phyloP scores from a whole-genome alignment of 805 yeast species.

The Saturnispora serradocipensis region DNA sequence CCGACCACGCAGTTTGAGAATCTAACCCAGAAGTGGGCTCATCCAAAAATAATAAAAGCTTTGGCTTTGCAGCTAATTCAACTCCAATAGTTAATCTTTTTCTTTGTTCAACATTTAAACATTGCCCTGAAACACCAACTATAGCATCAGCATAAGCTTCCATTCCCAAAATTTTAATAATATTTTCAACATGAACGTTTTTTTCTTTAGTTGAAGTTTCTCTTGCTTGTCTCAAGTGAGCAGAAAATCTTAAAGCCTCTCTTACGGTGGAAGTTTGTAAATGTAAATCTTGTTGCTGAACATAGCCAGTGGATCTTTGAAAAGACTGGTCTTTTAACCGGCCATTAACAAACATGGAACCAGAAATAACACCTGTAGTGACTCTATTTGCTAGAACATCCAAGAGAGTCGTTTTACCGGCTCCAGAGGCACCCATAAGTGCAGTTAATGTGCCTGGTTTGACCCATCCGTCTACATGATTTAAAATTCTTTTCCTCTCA shows the following conservation, averaged over 20 bases:
- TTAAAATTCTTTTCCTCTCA: conserved; percentile 51
- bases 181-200: conserved; percentile 41
- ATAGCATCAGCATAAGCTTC: conserved; percentile 45
- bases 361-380: conserved; percentile 48
- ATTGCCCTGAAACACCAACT: conserved; percentile 40
- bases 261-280: conserved; percentile 42
- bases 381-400: conserved; percentile 46
- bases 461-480: conserved; percentile 72
- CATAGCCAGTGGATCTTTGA: conserved; percentile 48
- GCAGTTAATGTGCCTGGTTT: conserved; percentile 79
- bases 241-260: conserved; percentile 45
- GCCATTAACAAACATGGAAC: conserved; percentile 52
- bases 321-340: conserved; percentile 38
- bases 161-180: conserved; percentile 44
- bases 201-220: conserved; percentile 35
- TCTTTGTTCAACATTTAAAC: conserved; percentile 47
- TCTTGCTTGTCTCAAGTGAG: conserved; percentile 38
- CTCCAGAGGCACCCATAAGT: conserved; percentile 57
- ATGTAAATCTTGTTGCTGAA: conserved; percentile 53
- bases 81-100: conserved; percentile 49
- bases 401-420: conserved; percentile 50
- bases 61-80: conserved; percentile 47
- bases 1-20: conserved; percentile 53
- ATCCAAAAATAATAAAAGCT: conserved; percentile 44
- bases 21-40: conserved; percentile 57